Percentiles rank a stretch among this genome's conserved stretches.
These are phyloP conservation scores for Shiraia sp. DNA, from an alignment of 2,329 filamentous ascomycete genomes.

Conservation along the genomic window DNA sequence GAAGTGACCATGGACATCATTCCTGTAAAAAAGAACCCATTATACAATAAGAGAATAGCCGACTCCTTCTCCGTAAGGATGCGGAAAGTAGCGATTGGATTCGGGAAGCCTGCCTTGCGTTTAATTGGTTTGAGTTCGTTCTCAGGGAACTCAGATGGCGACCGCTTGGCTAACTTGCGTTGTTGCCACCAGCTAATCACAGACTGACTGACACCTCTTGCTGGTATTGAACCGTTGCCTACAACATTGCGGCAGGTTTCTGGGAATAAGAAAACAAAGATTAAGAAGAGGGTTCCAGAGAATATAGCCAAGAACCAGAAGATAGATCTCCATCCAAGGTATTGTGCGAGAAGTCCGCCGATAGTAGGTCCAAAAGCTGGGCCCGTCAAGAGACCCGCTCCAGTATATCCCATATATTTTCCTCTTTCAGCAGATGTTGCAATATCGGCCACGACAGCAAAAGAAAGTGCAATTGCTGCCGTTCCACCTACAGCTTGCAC, in stretches of 20 bases:
- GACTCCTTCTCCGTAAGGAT: conserved; percentile 40
- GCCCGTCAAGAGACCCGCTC: conserved; percentile 52
- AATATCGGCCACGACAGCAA: conserved; percentile 74
- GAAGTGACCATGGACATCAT: conserved; percentile 34
- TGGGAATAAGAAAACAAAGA: conserved; percentile 46
- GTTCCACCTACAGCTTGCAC: conserved; percentile 47
- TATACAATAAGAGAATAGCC: conserved; percentile 35
- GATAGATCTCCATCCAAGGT: conserved; percentile 45
- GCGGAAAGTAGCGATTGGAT: conserved; percentile 29
- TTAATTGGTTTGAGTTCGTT: conserved; percentile 9
- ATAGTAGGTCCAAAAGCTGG: conserved; percentile 42
- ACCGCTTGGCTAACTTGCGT: conserved; percentile 20
- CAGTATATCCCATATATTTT: conserved; percentile 70
- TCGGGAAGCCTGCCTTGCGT: conserved; percentile 26
- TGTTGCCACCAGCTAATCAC: conserved; percentile 34
- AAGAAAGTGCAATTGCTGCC: conserved; percentile 60
- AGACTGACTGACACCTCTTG: conserved; percentile 37
- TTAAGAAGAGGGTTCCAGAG: conserved; percentile 40
- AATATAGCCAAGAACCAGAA: conserved; percentile 50
- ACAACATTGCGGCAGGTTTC: conserved; percentile 51
- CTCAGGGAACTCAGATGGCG: not conserved
- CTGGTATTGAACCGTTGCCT: conserved; percentile 44
- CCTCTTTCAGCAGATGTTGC: conserved; percentile 71
- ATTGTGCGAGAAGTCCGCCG: conserved; percentile 34
- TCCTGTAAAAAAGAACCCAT: conserved; percentile 39